phyloP scores from a whole-genome alignment of 225 moss, liverwort and hornwort species.

The Ulota crispa region DNA sequence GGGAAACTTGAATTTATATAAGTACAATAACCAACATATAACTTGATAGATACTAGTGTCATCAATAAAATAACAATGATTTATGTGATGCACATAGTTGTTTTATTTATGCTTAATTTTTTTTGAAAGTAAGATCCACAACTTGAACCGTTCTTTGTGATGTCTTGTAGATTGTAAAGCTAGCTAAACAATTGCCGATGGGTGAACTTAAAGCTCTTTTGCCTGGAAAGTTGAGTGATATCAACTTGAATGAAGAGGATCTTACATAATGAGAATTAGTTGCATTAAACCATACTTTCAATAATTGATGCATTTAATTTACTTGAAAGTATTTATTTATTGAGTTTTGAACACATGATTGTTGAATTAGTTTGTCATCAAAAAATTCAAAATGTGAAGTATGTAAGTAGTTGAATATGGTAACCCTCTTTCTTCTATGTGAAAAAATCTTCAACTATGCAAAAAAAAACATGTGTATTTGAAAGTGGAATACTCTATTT shows the following conservation, averaged over 20 bases:
- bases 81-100: not conserved
- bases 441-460: not conserved
- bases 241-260: conserved; percentile 47
- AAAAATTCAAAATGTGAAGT: not conserved
- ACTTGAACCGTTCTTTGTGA: not conserved
- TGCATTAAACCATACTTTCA: not conserved
- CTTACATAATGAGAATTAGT: conserved; percentile 45
- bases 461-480: not conserved
- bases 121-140: not conserved
- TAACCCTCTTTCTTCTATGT: not conserved
- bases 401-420: not conserved
- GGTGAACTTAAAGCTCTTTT: conserved; percentile 45
- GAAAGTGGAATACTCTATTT: not conserved
- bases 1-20: not conserved
- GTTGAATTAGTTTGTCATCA: conserved; percentile 1
- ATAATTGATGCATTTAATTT: not conserved
- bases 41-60: not conserved
- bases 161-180: conserved; percentile 71
- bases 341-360: not conserved
- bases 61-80: not conserved
- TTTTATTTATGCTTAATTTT: not conserved
- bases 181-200: conserved; percentile 77
- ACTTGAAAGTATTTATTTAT: not conserved
- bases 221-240: conserved; percentile 43
- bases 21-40: not conserved